These are phyloP conservation scores for Oryza rufipogon DNA, from an alignment of 176 grass and related monocot species.

Conservation along the genomic window DNA sequence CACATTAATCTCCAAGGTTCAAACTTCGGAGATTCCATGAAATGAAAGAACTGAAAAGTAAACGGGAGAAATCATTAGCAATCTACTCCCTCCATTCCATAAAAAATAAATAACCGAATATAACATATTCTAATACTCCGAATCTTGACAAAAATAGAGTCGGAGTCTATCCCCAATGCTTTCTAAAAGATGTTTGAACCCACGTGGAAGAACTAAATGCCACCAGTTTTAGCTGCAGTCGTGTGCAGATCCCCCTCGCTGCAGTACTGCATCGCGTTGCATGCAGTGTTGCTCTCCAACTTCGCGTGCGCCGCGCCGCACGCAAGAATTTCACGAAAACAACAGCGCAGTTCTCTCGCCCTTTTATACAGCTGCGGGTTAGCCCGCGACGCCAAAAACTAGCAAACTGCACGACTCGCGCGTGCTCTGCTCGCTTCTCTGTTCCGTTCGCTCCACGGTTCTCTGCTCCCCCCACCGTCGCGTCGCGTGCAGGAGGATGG, in stretches of 20 bases:
- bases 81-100: too few species aligned
- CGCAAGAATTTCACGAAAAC: neutral
- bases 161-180: too few species aligned
- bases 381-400: neutral
- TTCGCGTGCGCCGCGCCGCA: neutral
- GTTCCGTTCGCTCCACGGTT: neutral
- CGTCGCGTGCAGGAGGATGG: slow-evolving; percentile 29
- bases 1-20: neutral
- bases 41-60: neutral
- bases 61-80: neutral
- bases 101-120: too few species aligned
- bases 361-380: slow-evolving; percentile 28
- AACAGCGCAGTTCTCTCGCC: slow-evolving; percentile 4
- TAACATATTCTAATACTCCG: too few species aligned
- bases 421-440: neutral
- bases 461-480: too few species aligned
- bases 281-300: neutral
- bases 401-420: neutral
- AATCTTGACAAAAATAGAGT: too few species aligned
- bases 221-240: neutral
- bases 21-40: neutral
- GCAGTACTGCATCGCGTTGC: neutral
- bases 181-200: neutral
- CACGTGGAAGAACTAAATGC: neutral
- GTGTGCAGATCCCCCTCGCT: neutral